phyloP scores from a whole-genome alignment of 2,329 filamentous ascomycete genomes.

The Aspergillus jensenii region DNA sequence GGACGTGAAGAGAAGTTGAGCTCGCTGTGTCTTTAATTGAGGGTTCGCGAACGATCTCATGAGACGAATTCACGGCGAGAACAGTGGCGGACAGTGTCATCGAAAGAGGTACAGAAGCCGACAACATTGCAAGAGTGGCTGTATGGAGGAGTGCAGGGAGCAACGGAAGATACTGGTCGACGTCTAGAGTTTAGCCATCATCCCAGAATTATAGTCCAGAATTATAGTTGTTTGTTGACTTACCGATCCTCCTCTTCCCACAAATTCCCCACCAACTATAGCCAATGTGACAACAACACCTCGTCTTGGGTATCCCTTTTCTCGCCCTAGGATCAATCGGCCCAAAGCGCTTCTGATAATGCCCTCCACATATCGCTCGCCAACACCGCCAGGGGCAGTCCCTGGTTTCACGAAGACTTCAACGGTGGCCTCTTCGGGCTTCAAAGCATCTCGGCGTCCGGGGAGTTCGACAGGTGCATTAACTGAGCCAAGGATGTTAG shows the following conservation, averaged over 20 bases:
- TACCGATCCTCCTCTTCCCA: slow-evolving; percentile 40
- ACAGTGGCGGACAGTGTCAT: slow-evolving; percentile 67
- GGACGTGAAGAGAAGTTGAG: slow-evolving; percentile 74
- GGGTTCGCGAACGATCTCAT: slow-evolving; percentile 58
- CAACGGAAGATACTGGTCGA: slow-evolving; percentile 69
- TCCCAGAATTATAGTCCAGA: not conserved
- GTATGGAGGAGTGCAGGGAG: slow-evolving; percentile 83
- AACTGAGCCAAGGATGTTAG: slow-evolving; percentile 78
- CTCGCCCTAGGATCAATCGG: slow-evolving; percentile 43
- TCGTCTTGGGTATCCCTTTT: slow-evolving; percentile 41
- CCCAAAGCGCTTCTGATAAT: slow-evolving; percentile 39
- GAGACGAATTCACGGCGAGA: slow-evolving; percentile 55
- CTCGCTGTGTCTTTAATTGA: slow-evolving; percentile 60
- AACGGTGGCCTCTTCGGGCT: slow-evolving; percentile 84
- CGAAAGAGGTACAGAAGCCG: slow-evolving; percentile 77
- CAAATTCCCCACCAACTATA: slow-evolving; percentile 36
- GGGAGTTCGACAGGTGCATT: slow-evolving; percentile 90
- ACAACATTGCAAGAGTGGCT: slow-evolving; percentile 73
- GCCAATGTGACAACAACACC: slow-evolving; percentile 46
- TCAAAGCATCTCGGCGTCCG: slow-evolving; percentile 73
- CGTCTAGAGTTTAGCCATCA: slow-evolving; percentile 10
- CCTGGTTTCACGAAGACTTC: slow-evolving; percentile 89
- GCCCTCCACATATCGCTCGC: slow-evolving; percentile 78
- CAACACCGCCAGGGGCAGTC: slow-evolving; percentile 78
- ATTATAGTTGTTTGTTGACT: slow-evolving; percentile 13